These are phyloP conservation scores for Psilocybe subaeruginosa DNA, from an alignment of 768 basidiomycete species.

Conservation along the genomic window DNA sequence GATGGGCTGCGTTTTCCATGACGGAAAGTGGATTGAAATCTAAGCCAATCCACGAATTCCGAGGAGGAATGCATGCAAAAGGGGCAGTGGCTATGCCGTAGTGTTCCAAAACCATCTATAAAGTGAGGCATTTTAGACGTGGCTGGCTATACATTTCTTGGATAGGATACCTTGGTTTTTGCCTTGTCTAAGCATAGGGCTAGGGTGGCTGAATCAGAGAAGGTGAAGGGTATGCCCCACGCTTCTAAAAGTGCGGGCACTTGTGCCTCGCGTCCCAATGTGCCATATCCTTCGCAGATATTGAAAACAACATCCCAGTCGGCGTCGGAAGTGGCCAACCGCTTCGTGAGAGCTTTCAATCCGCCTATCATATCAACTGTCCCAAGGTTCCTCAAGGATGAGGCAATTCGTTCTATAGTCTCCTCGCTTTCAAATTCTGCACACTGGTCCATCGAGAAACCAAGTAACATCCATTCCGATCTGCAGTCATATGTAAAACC, in stretches of 20 bases:
- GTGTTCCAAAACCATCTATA: constrained; percentile 27
- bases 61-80: constrained; percentile 22
- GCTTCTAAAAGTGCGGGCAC: constrained; percentile 28
- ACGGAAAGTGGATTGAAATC: constrained; percentile 3
- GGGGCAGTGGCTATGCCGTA: constrained; percentile 25
- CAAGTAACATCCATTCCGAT: constrained; percentile 19
- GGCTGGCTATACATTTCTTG: neutral
- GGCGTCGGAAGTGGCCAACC: constrained; percentile 3
- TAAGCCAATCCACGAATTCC: constrained; percentile 7
- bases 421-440: constrained; percentile 22
- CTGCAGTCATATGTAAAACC: constrained; percentile 21
- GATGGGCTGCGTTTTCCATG: constrained; percentile 12
- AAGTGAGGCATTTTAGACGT: neutral
- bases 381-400: constrained; percentile 18
- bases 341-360: constrained; percentile 17
- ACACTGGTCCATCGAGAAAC: constrained; percentile 21
- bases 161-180: constrained; percentile 24
- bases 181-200: constrained; percentile 30
- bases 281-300: constrained; percentile 24
- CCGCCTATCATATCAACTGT: constrained; percentile 25
- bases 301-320: constrained; percentile 31
- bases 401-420: constrained; percentile 22
- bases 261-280: constrained; percentile 25
- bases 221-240: constrained; percentile 25
- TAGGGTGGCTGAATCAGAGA: constrained; percentile 27